Evolutionary conservation across 495 filamentous ascomycete genomes (phyloP).

Genomic region (Penicillium paxilli): DNA sequence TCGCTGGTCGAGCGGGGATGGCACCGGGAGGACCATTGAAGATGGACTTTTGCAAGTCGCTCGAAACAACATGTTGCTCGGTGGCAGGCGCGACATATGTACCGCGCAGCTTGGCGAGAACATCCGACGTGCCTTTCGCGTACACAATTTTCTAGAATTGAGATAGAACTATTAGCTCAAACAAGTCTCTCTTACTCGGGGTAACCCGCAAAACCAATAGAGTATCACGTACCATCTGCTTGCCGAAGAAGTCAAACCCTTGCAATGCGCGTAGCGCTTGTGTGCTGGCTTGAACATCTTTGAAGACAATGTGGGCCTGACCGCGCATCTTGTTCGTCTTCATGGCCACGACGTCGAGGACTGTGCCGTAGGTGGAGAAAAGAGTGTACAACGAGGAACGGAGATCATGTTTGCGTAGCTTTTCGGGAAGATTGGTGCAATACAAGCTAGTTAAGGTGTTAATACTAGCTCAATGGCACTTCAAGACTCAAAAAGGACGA

Average conservation of each 20-base stretch:
- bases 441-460: constrained; percentile 65
- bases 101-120: constrained; percentile 85
- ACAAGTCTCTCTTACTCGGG: too few species aligned
- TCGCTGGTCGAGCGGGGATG: constrained; percentile 40
- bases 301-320: constrained; percentile 90
- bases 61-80: constrained; percentile 58
- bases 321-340: constrained; percentile 90
- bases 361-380: constrained; percentile 89
- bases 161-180: constrained; percentile 5
- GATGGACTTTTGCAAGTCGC: constrained; percentile 78
- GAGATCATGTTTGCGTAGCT: constrained; percentile 82
- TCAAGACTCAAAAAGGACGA: constrained; percentile 7
- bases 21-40: constrained; percentile 67
- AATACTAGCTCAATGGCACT: constrained; percentile 13
- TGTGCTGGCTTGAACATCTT: constrained; percentile 81
- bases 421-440: constrained; percentile 79
- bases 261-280: constrained; percentile 88
- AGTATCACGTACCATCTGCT: constrained; percentile 68
- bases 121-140: constrained; percentile 81
- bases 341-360: constrained; percentile 90
- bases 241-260: constrained; percentile 84
- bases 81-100: constrained; percentile 69
- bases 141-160: constrained; percentile 75
- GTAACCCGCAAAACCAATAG: not conserved
- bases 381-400: constrained; percentile 84